Evolutionary conservation across 2,329 filamentous ascomycete species (phyloP), one percentile per base, ranked within the genome.

Genomic region (Ceratocystis eucalypticola): DNA sequence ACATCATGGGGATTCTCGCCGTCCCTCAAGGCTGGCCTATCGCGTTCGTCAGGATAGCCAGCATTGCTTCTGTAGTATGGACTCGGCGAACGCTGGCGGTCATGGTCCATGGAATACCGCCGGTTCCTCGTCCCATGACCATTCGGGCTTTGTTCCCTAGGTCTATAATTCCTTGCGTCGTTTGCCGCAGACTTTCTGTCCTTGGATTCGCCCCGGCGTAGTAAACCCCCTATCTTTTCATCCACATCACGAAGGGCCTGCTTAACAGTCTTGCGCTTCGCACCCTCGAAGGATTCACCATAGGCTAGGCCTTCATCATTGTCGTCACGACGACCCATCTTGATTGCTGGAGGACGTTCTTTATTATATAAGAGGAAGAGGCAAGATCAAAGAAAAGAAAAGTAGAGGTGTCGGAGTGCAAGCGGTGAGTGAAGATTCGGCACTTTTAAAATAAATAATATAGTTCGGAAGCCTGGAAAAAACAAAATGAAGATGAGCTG

Each of bases 281-380:
- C 55, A 48, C 53, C 64, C n/a, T 65, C 62, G 64, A 66, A 64
- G 8, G 64, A 63, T 15, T 68, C 66, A 12, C 66, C 66, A 17
- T 68, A 68, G 50, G 66, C 66, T 15, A 68, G 46, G 61, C 53
- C 66, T n/a, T 68, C 66, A 28, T 68, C 66, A 48, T 61, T 64
- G 20, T 48, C 46, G 12, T 61, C 64, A 45, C 55, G 25, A 25
- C 62, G 62, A 10, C 66, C 66, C 66, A 67, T 67, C 20, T 25
- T 55, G 46, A 33, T 20, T 15, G 3, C 10, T 22, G 45, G 8
- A 22, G 46, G 12, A 12, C 10, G 10, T 15, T 41, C 30, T 41
- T 15, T 3, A 12, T 41, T 41, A 41, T 12, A 12, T 12, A 41
- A 41, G 37, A 41, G 37, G 37, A 41, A 12, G 45, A 10, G 22